Conservation (phyloP, 352 stramenopile genomes). For the Pythium graminicola region DNA sequence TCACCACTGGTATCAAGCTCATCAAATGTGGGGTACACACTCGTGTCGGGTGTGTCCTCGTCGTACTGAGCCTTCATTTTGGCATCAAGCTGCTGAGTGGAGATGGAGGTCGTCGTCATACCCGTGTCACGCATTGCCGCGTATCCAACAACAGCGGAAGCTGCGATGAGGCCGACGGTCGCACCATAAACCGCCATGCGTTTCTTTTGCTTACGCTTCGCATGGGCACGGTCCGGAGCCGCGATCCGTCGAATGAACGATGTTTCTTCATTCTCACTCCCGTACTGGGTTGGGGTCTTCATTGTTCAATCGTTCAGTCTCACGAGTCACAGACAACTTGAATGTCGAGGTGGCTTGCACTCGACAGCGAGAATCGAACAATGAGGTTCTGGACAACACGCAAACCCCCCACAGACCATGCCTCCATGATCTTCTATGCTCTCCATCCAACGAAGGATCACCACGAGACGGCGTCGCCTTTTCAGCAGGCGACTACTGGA, state of each 20-base stretch:
- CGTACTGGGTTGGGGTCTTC: constrained; percentile 49
- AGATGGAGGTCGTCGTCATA: background rate
- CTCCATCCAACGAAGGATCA: background rate
- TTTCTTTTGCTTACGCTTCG: constrained; percentile 38
- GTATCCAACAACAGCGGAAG: constrained; percentile 37
- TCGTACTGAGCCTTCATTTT: constrained; percentile 33
- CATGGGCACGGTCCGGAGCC: constrained; percentile 31
- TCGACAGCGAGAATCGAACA: constrained; percentile 36
- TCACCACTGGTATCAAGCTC: constrained; percentile 34
- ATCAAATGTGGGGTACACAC: constrained; percentile 34
- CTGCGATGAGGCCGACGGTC: constrained; percentile 33
- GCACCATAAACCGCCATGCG: constrained; percentile 35
- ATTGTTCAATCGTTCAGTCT: constrained; percentile 20
- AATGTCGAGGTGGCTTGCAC: constrained; percentile 17
- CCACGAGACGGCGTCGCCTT: background rate
- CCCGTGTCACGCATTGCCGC: constrained; percentile 21
- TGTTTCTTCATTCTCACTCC: constrained; percentile 51
- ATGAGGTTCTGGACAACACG: background rate
- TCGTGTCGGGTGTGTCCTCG: constrained; percentile 22
- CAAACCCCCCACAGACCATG: background rate
- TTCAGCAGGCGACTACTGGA: constrained; percentile 10
- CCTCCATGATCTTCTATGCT: no score
- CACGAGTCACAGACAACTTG: background rate
- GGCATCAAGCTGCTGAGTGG: constrained; percentile 27
- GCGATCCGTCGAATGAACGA: constrained; percentile 52